Evolutionary conservation across 78 protist genomes (phyloP), one percentile per base, ranked within the genome.

Genomic region (Guillardia theta): DNA sequence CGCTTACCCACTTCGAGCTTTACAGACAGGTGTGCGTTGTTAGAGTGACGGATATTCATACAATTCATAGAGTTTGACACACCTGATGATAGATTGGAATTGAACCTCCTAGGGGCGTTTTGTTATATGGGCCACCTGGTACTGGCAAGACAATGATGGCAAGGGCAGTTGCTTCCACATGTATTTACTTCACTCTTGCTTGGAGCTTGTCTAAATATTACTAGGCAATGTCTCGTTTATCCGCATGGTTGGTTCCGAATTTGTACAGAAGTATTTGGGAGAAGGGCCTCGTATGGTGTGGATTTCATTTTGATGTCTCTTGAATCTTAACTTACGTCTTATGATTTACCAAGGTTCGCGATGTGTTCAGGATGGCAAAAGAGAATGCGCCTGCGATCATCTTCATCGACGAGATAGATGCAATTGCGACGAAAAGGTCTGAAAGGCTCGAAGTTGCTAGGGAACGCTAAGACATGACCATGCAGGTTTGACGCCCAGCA

Each of bases 231-330:
- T 36, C 39, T 27, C 90, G 0, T 95, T 93, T 64, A 95, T 95
- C 77, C 95, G 98, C 37, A 98, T 98, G 58, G 99, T 98, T 6
- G 99, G 99, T 37, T 98, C 99, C 8, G 99, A 99, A 94, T 99
- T 99, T 94, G 99, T 99, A n/a, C 99, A 99, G 94, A 99, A 99
- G 96, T 99, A 99, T 96, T 97, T 99, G 22, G 99, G 99, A 12
- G 99, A 99, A 90, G 99, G 99, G 64, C 99, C 99, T 15, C 97
- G 99, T 24, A 99, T 99, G 99, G 99, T 77, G 43, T 15, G n/a
- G n/a, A n/a, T n/a, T n/a, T n/a, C n/a, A n/a, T n/a, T n/a, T n/a
- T n/a, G n/a, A n/a, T n/a, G n/a, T n/a, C n/a, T n/a, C n/a, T n/a
- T n/a, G n/a, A n/a, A n/a, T n/a, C n/a, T n/a, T n/a, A n/a, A n/a